Conservation (phyloP, 2,329 filamentous ascomycete species). For the Colletotrichum theobromicola region DNA sequence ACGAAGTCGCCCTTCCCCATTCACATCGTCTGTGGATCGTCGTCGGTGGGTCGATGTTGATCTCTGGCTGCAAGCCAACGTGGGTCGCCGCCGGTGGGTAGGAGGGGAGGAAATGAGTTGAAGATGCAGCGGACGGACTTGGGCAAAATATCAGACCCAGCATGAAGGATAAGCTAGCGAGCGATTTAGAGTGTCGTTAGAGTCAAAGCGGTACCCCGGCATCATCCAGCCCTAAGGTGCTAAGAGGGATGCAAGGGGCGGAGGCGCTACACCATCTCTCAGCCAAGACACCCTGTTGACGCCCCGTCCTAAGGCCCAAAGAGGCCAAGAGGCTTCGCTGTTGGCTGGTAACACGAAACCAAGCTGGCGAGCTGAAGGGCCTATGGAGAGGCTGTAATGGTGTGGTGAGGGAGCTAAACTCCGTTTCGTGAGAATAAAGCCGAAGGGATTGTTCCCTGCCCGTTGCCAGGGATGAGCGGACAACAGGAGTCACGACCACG, state of each 20-base stretch:
- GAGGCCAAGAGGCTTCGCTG: background rate
- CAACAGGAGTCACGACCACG: background rate
- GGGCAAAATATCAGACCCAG: background rate
- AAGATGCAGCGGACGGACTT: background rate
- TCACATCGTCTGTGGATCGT: background rate
- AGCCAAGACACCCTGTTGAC: background rate
- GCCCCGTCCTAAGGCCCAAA: background rate
- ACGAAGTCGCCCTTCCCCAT: background rate
- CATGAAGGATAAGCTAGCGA: background rate
- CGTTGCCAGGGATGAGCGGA: background rate
- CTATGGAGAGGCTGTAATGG: background rate
- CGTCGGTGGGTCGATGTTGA: background rate
- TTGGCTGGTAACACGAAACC: background rate
- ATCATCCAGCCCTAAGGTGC: background rate
- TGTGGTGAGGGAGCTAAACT: background rate
- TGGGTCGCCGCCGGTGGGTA: background rate
- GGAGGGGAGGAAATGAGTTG: background rate
- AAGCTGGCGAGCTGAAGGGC: background rate
- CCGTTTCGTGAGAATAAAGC: background rate
- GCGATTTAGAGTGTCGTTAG: background rate
- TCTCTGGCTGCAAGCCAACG: background rate
- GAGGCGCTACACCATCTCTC: background rate
- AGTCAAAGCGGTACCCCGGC: background rate
- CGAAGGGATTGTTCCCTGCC: background rate
- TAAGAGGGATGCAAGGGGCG: background rate